phyloP scores from a whole-genome alignment of 192 early-diverging fungal genomes.

The Oehlia diaphana region DNA sequence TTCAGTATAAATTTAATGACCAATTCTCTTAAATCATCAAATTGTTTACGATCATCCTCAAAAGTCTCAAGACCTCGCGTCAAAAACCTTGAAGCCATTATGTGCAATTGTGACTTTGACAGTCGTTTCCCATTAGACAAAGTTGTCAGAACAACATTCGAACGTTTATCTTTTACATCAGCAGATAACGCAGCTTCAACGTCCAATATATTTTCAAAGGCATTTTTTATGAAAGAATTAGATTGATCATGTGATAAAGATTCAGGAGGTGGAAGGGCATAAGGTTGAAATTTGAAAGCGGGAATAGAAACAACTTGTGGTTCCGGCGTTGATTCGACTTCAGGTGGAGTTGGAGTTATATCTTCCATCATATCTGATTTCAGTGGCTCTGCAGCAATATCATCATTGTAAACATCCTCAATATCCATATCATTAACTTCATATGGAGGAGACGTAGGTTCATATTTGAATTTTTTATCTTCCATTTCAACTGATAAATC shows the following conservation, averaged over 20 bases:
- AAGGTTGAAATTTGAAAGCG: conserved; percentile 46
- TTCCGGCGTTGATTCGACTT: not conserved
- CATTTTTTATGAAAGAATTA: conserved; percentile 29
- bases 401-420: not conserved
- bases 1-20: conserved; percentile 59
- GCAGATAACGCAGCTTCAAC: conserved; percentile 26
- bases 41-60: not conserved
- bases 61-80: conserved; percentile 37
- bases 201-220: conserved; percentile 36
- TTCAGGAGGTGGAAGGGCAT: conserved; percentile 31
- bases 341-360: not conserved
- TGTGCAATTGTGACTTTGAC: conserved; percentile 43
- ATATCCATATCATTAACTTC: conserved; percentile 17
- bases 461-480: not conserved
- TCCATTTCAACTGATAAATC: not conserved
- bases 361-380: not conserved
- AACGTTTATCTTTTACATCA: conserved; percentile 3
- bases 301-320: not conserved
- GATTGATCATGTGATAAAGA: conserved; percentile 27
- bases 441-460: not conserved
- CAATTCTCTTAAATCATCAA: conserved; percentile 37
- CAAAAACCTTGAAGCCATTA: conserved; percentile 38
- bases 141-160: conserved; percentile 2
- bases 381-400: not conserved
- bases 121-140: conserved; percentile 28